A percentile compares a stretch with the other conserved stretches of the same genome.
Conservation (phyloP, 2,329 filamentous ascomycete species). For the Endothia cerciana region DNA sequence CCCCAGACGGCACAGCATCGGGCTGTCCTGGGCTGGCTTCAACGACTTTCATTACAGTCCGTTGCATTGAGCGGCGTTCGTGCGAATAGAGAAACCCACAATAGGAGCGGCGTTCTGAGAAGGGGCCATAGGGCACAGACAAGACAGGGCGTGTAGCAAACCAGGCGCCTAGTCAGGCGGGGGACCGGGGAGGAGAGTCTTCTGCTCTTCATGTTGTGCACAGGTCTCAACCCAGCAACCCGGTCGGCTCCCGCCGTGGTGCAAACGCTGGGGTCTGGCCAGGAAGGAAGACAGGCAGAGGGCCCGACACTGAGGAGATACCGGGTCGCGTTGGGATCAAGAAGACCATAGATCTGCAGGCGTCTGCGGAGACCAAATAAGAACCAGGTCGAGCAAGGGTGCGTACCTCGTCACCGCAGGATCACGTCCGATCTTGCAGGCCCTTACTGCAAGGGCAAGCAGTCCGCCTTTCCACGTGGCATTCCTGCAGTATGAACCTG, state of each 20-base stretch:
- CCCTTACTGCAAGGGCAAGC: conserved; percentile 1
- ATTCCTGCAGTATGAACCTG: neutral
- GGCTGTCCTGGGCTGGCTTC: conserved; percentile 4
- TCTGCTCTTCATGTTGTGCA: neutral
- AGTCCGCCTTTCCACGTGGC: neutral
- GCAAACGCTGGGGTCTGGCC: neutral
- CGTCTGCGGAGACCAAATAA: neutral
- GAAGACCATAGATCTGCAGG: neutral
- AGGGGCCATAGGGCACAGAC: too few relatives aligned
- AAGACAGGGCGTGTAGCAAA: neutral
- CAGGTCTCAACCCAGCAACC: neutral
- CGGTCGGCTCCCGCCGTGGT: neutral
- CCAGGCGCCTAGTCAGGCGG: neutral
- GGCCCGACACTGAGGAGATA: too few relatives aligned
- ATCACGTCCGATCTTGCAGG: neutral
- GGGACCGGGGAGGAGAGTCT: too few relatives aligned
- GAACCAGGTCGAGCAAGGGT: neutral
- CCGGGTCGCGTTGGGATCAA: too few relatives aligned
- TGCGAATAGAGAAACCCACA: neutral
- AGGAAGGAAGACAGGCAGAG: neutral
- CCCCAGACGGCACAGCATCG: neutral
- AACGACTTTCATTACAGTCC: conserved; percentile 9
- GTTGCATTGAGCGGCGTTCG: conserved; percentile 7
- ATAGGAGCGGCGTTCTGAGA: neutral
- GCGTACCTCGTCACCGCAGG: neutral